Conservation (phyloP, 805 yeast species). For the Nakazawaea anatomiae region DNA sequence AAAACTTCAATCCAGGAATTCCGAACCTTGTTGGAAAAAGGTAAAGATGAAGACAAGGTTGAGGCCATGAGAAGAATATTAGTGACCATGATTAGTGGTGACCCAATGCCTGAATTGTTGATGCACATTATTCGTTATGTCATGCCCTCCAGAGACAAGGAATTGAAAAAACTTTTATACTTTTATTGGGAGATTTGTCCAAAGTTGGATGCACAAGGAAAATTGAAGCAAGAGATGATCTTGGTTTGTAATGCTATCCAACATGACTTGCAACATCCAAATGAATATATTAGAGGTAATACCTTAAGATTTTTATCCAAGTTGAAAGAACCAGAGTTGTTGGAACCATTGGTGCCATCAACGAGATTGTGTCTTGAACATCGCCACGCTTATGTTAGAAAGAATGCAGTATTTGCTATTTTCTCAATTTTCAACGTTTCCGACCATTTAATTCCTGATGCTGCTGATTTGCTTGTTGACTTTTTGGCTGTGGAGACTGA, state of each 20-base stretch:
- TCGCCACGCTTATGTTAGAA: constrained; percentile 96
- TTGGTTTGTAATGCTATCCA: constrained; percentile 96
- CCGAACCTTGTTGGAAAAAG: constrained; percentile 75
- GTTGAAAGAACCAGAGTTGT: constrained; percentile 84
- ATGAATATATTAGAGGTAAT: constrained; percentile 94
- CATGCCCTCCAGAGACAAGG: constrained; percentile 92
- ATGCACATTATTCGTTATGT: constrained; percentile 97
- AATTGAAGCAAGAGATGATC: constrained; percentile 97
- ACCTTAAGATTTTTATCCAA: constrained; percentile 89
- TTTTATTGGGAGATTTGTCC: constrained; percentile 98
- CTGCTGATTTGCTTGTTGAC: constrained; percentile 73
- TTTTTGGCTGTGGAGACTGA: constrained; percentile 82
- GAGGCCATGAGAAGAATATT: constrained; percentile 86
- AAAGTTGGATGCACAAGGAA: constrained; percentile 80
- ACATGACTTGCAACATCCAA: constrained; percentile 96
- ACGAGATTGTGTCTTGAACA: constrained; percentile 89
- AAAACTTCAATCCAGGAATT: constrained; percentile 67
- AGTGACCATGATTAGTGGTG: constrained; percentile 85
- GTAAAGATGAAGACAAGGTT: constrained; percentile 81
- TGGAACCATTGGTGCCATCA: constrained; percentile 93
- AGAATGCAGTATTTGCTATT: constrained; percentile 92
- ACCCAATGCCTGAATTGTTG: constrained; percentile 83
- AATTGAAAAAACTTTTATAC: constrained; percentile 85
- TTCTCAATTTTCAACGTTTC: constrained; percentile 76
- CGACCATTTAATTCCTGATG: constrained; percentile 89